Evolutionary conservation across 805 yeast genomes (phyloP), one percentile per base, ranked within the genome.

Genomic region (Kodamaea nitidulidarum): DNA sequence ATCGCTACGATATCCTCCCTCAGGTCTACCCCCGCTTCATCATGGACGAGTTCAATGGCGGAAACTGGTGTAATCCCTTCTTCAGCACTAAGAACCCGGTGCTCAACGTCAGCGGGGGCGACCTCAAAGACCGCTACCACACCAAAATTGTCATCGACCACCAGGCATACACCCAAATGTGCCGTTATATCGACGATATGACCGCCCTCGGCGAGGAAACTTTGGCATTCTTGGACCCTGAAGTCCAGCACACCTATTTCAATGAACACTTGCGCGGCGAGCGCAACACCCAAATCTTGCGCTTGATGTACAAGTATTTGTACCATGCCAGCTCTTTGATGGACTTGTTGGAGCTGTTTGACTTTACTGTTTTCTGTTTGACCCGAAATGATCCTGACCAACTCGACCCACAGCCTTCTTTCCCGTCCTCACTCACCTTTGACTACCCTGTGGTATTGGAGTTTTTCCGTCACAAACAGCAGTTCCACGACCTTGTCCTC

Each of bases 1-100:
- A 62, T 24, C 45, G 72, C 15, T 58, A 50, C 44, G 59, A 66
- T 35, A 37, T 60, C 11, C 44, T 81, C 25, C 93, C 91, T 0
- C 83, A 82, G 53, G 62, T 80, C 2, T 76, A 80, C 46, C 88
- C 93, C 7, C 67, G 93, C 43, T 81, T 84, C 50, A 60, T 84
- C 14, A 68, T 73, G 30, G 78, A 79, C 20, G 77, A 75, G 39
- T 84, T 80, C 55, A 80, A 80, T 48, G 91, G 88, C 12, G 91
- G 90, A n/a, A 80, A 81, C 44, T 84, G 88, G 82, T 73, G 76
- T 35, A 83, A 82, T 50, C 86, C 85, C 17, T 81, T 81, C 47
- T 75, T 77, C 47, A 55, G 68, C 32, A 51, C 67, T 34, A 48
- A 50, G 25, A 67, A 63, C 35, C 52, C 58, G 6, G 63, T 62